A percentile compares a stretch with the other conserved stretches of the same genome.
These are phyloP conservation scores for Botrytis pseudocinerea DNA, from an alignment of 2,329 filamentous ascomycete species.

Conservation along the genomic window DNA sequence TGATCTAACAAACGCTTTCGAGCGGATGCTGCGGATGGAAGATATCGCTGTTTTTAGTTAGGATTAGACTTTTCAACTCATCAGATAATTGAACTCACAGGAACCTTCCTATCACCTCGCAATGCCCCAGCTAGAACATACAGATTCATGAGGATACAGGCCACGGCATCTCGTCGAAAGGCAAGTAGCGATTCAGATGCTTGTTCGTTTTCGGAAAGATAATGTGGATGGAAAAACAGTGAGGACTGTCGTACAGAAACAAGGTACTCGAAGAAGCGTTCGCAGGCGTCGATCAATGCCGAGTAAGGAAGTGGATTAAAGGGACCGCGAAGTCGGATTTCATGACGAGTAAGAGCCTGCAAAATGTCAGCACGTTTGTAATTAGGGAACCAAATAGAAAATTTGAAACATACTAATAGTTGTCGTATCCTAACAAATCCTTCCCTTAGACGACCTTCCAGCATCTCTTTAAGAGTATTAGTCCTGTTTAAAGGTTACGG, in stretches of 20 bases:
- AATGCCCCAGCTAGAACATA: slow-evolving; percentile 59
- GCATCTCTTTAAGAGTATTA: slow-evolving; percentile 47
- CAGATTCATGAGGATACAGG: slow-evolving; percentile 57
- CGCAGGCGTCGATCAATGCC: slow-evolving; percentile 55
- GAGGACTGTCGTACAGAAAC: slow-evolving; percentile 59
- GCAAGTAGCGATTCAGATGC: slow-evolving; percentile 51
- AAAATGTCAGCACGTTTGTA: not conserved
- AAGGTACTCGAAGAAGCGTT: slow-evolving; percentile 60
- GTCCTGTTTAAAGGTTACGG: not conserved
- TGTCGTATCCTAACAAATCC: slow-evolving; percentile 60
- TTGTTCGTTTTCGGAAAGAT: slow-evolving; percentile 52
- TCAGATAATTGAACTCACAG: slow-evolving; percentile 35
- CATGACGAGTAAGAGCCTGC: slow-evolving; percentile 56
- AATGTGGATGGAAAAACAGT: slow-evolving; percentile 57
- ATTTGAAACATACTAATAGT: slow-evolving; percentile 44
- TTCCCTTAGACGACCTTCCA: slow-evolving; percentile 60
- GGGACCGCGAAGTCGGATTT: slow-evolving; percentile 57
- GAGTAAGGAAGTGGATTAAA: slow-evolving; percentile 59
- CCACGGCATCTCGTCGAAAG: slow-evolving; percentile 57
- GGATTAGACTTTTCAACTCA: not conserved
- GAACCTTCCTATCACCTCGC: slow-evolving; percentile 51
- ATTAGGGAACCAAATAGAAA: not conserved
- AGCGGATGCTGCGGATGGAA: slow-evolving; percentile 56
- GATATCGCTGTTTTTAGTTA: slow-evolving; percentile 45
- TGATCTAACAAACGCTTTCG: slow-evolving; percentile 53